Conservation (phyloP, 306 rosid genomes). For the Begonia masoniana region DNA sequence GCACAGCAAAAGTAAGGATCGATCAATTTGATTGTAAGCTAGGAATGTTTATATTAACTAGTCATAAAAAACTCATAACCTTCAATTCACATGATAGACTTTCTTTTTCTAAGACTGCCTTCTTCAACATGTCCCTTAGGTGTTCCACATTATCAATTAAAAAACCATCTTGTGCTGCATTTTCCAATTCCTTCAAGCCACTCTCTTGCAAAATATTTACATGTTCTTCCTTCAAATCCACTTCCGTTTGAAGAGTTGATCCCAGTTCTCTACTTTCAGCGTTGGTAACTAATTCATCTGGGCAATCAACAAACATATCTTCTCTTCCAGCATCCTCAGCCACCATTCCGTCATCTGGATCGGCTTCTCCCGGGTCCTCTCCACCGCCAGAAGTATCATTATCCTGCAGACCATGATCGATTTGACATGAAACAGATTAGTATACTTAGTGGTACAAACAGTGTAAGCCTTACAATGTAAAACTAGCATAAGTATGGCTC, state of each 20-base stretch:
- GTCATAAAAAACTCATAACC: constrained; percentile 19
- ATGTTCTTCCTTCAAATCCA: constrained; percentile 25
- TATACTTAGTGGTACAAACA: constrained; percentile 1
- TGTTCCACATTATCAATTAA: constrained; percentile 21
- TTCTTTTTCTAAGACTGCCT: constrained; percentile 33
- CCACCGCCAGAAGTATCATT: constrained; percentile 15
- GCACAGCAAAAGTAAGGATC: constrained; percentile 1
- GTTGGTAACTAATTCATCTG: constrained; percentile 49
- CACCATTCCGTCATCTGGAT: constrained; percentile 25
- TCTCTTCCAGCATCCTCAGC: constrained; percentile 54
- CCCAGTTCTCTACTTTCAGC: constrained; percentile 33
- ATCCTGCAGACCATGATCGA: constrained; percentile 12
- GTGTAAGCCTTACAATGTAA: neutral
- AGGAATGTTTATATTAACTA: constrained; percentile 4
- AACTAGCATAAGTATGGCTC: neutral
- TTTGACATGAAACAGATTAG: constrained; percentile 7
- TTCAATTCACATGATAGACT: constrained; percentile 17
- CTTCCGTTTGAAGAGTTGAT: constrained; percentile 16
- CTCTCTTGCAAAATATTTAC: constrained; percentile 2
- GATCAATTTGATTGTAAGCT: constrained; percentile 1
- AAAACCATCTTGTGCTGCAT: constrained; percentile 20
- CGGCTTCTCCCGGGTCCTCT: constrained; percentile 12
- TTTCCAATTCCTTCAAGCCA: constrained; percentile 16
- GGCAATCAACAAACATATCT: constrained; percentile 82
- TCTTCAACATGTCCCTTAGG: constrained; percentile 19